These are phyloP conservation scores for Mycena leptocephala DNA, from an alignment of 768 basidiomycete genomes.

Conservation along the genomic window DNA sequence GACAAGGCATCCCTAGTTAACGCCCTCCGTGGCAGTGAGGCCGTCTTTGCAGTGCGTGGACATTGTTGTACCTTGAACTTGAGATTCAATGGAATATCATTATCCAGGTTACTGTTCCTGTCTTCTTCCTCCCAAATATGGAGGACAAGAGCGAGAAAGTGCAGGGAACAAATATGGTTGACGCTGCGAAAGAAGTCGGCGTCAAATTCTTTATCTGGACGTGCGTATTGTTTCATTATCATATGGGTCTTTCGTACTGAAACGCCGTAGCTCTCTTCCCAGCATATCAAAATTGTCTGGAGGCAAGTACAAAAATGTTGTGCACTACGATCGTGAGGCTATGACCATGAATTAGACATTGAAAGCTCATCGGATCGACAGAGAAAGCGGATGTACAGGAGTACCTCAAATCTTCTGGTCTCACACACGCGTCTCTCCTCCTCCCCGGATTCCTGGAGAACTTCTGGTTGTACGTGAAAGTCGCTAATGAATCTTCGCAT, in stretches of 20 bases:
- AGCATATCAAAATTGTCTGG: background rate
- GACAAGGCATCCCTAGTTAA: background rate
- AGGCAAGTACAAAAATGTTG: constrained; percentile 10
- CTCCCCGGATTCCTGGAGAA: constrained; percentile 9
- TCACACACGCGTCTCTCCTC: background rate
- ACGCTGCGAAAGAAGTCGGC: constrained; percentile 5
- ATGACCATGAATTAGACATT: too few relatives aligned
- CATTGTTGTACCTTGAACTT: background rate
- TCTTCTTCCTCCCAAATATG: background rate
- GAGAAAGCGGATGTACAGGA: constrained; percentile 2
- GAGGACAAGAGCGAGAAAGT: background rate
- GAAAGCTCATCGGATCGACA: background rate
- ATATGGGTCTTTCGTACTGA: background rate
- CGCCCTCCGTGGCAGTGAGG: constrained; percentile 16
- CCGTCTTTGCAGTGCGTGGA: constrained; percentile 12
- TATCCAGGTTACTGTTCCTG: background rate
- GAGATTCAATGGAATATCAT: background rate
- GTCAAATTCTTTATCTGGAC: constrained; percentile 17
- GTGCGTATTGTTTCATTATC: background rate
- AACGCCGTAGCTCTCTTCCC: background rate
- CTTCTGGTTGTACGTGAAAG: background rate
- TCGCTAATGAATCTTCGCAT: too few relatives aligned
- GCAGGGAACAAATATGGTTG: constrained; percentile 7
- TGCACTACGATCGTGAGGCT: background rate
- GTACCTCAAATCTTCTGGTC: constrained; percentile 11